A percentile compares a stretch with the other conserved stretches of the same genome.
Evolutionary conservation across 495 filamentous ascomycete genomes (phyloP).

Genomic region (Penicillium manginii): DNA sequence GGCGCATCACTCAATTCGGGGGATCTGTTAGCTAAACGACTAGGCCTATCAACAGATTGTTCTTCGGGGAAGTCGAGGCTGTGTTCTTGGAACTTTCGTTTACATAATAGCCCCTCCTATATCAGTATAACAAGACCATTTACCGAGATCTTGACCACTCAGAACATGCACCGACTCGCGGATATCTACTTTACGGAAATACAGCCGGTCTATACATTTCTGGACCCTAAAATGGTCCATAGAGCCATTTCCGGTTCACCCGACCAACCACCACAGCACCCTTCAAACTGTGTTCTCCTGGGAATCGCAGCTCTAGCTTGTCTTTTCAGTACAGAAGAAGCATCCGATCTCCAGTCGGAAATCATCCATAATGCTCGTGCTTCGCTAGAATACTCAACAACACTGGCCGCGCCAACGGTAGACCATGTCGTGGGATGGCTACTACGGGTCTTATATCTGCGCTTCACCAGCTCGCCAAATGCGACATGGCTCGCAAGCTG

Average conservation of each 20-base stretch:
- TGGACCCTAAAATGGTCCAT: constrained; percentile 32
- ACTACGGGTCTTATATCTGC: constrained; percentile 44
- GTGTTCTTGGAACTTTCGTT: not conserved
- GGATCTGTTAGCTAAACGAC: constrained; percentile 1
- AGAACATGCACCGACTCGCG: not conserved
- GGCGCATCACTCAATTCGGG: not conserved
- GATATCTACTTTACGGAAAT: constrained; percentile 34
- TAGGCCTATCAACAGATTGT: constrained; percentile 12
- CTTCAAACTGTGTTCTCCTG: constrained; percentile 28
- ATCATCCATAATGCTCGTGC: constrained; percentile 31
- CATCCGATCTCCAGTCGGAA: not conserved
- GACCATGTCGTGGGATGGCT: constrained; percentile 43
- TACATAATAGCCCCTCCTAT: not conserved
- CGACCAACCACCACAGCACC: not conserved
- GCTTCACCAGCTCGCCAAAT: constrained; percentile 44
- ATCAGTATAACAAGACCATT: not conserved
- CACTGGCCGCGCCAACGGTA: constrained; percentile 13
- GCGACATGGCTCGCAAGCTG: constrained; percentile 47
- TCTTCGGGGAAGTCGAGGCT: not conserved
- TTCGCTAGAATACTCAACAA: constrained; percentile 32
- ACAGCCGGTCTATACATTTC: constrained; percentile 39
- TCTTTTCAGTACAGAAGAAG: constrained; percentile 26
- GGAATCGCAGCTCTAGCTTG: constrained; percentile 38
- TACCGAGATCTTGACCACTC: not conserved
- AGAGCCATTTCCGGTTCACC: not conserved